Conservation (phyloP, 371 early-diverging fungal species). For the Conidiobolus incongruus region DNA sequence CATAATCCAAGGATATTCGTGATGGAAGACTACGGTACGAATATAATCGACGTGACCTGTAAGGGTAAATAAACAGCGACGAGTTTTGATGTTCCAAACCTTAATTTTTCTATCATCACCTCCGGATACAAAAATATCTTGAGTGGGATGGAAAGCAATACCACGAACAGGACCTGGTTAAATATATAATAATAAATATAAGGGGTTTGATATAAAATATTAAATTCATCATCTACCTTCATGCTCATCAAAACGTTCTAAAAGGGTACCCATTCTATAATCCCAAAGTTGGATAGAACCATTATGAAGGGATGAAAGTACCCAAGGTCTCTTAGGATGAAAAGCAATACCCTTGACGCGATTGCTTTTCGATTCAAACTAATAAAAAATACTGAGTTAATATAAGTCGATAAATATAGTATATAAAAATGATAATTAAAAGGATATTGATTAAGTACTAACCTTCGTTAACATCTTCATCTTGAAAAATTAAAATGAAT, state of each 20-base stretch:
- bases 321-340: constrained; percentile 95
- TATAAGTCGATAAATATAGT: not conserved
- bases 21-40: constrained; percentile 95
- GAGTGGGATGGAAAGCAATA: constrained; percentile 91
- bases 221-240: constrained; percentile 47
- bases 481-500: too few species aligned
- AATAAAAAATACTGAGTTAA: constrained; percentile 2
- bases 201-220: not conserved
- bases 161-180: constrained; percentile 89
- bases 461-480: constrained; percentile 79
- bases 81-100: constrained; percentile 98
- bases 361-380: constrained; percentile 96
- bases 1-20: constrained; percentile 96
- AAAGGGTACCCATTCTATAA: constrained; percentile 92
- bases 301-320: constrained; percentile 92
- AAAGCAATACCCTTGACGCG: constrained; percentile 95
- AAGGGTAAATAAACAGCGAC: constrained; percentile 84
- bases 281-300: constrained; percentile 98
- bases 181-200: not conserved
- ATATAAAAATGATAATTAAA: not conserved
- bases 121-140: constrained; percentile 94
- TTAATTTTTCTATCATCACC: constrained; percentile 99
- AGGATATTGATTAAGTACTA: constrained; percentile 2
- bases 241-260: constrained; percentile 95
- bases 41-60: constrained; percentile 98